phyloP scores from a whole-genome alignment of 129 eudicot species.

The Artemisia argyi region DNA sequence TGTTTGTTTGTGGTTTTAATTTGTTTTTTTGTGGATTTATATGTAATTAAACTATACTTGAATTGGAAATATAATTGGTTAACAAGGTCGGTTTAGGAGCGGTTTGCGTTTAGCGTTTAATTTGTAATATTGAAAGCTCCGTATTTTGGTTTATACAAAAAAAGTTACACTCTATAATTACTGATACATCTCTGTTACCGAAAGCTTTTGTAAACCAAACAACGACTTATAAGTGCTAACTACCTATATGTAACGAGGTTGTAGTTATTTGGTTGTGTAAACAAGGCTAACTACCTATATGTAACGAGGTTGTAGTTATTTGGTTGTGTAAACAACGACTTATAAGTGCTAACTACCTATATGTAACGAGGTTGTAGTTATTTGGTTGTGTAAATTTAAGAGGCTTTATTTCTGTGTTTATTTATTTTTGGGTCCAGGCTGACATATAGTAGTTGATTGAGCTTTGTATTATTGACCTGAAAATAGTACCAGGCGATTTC shows the following conservation, averaged over 20 bases:
- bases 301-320: slow-evolving; percentile 2
- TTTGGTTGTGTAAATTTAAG: slow-evolving; percentile 12
- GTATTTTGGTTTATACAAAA: too few relatives aligned
- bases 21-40: slow-evolving; percentile 2
- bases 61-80: neutral
- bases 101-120: too few relatives aligned
- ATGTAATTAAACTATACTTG: neutral
- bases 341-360: neutral
- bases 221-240: too few relatives aligned
- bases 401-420: neutral
- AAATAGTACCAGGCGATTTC: slow-evolving; percentile 12
- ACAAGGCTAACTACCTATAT: neutral
- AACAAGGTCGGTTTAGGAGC: too few relatives aligned
- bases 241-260: neutral
- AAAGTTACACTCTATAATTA: too few relatives aligned
- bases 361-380: neutral
- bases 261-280: slow-evolving; percentile 11
- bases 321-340: too few relatives aligned
- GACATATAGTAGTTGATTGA: slow-evolving; percentile 12
- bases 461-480: slow-evolving; percentile 25
- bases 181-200: too few relatives aligned
- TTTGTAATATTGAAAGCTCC: too few relatives aligned
- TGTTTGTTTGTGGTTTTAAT: slow-evolving; percentile 8
- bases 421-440: slow-evolving; percentile 26
- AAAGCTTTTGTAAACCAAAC: too few relatives aligned